Evolutionary conservation across 768 basidiomycete genomes (phyloP), one percentile per base, ranked within the genome.

Genomic region (Collybia sp.): DNA sequence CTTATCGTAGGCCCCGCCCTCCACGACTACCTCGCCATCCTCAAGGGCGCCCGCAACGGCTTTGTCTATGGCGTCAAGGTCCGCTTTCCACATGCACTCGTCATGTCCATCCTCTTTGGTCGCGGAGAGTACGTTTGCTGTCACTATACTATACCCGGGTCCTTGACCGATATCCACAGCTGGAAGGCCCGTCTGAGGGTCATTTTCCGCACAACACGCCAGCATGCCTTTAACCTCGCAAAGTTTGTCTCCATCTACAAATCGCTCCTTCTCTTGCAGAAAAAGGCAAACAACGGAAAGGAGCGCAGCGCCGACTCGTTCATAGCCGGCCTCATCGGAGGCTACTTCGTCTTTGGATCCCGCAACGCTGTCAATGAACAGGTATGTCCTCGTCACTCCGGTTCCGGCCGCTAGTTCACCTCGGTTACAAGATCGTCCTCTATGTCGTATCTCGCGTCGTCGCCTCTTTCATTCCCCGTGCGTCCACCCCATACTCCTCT

Each of bases 171-270:
- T 33, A 12, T 18, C 42, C 36, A 5, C 56, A 95, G 92, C 60
- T 88, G 87, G 88, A 68, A 70, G 57, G 58, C 78, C n/a, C 81
- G 91, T 17, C 54, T 79, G 17, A 70, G 67, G 41, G 65, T 76
- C 46, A 92, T 99, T 50, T 88, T 80, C 62, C 77, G 77, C 30
- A 85, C 94, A 12, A 97, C 96, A 3, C 88, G 80, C 60, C 86
- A 90, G 45, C 95, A 98, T 65, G 90, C 93, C 10, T 60, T 86
- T 51, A 96, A 94, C 62, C 80, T 99, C 20, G 91, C 92, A 35
- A 88, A 89, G 66, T 99, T 97, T 59, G 96, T 96, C 30, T 78
- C 93, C 10, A 62, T 96, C 37, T 98, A 97, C 83, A 99, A 98
- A 73, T 67, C 80, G 6, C 63, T 91, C 35, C 65, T 98, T 43